Base-by-base conservation (phyloP, 176 grass and related monocot species). In the Musa beccarii region DNA sequence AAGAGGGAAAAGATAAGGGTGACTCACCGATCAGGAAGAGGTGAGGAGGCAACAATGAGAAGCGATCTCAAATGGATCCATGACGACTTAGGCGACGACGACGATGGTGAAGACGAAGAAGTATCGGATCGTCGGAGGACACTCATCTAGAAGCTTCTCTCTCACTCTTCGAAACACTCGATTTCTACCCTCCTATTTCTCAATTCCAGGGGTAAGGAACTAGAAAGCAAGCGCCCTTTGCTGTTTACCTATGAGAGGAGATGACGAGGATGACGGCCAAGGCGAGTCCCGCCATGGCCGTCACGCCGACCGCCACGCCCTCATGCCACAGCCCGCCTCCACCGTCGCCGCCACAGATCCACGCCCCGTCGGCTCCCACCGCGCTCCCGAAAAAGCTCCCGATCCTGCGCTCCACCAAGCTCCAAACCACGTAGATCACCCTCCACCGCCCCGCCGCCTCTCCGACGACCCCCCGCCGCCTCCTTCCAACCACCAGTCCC, bases 281-380 rank as follows among this genome's bases (percentile, higher is more conserved):
- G 51, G 74, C 86, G 76, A 99, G 74, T 25, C 90, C 91, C 3
- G 88, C 88, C 56, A 89, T 79, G 34, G 95, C 95, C 53, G 88
- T 99, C 57, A 99, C 86, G 11, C 90, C 86, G 56, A 99, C 82
- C 2, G 86, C 86, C 71, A 99, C 84, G 66, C 88, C 86, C 80
- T 83, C 89, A 76, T 92, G 82, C 90, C 95, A 92, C 66, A 88
- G 86, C 72, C 53, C 72, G 72, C 8, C 15, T 56, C 23, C 71
- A 52, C 72, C 82, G 34, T 43, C 34, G n/a, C 3, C 22, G 7
- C 10, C 25, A 65, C 54, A 80, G 78, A 80, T 80, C 78, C 78
- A 69, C 17, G 12, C 78, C 54, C 79, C 86, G 55, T 63, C 73
- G 75, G 2, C 75, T 8, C 75, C 43, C 61, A 61, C 79, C 76